A percentile compares a stretch with the other conserved stretches of the same genome.
phyloP scores from a whole-genome alignment of 306 rosid genomes.

The Sicyos baderoa region DNA sequence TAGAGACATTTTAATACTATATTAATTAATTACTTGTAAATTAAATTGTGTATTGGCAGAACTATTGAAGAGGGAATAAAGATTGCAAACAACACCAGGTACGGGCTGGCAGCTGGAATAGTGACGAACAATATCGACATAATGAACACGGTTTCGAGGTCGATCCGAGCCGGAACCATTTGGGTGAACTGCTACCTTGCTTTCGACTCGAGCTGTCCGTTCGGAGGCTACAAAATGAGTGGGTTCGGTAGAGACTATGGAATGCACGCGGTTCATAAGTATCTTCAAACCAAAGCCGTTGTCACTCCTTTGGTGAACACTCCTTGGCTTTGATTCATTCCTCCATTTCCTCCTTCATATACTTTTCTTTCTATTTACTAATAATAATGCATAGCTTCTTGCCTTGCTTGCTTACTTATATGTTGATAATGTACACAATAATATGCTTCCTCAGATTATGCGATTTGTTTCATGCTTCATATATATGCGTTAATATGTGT shows the following conservation, averaged over 20 bases:
- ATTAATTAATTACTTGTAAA: too few species aligned
- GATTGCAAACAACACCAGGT: slow-evolving; percentile 59
- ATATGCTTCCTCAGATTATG: too few species aligned
- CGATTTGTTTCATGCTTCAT: too few species aligned
- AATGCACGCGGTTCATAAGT: slow-evolving; percentile 45
- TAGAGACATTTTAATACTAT: too few species aligned
- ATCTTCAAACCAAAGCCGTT: slow-evolving; percentile 65
- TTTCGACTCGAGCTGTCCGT: slow-evolving; percentile 53
- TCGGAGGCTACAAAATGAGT: slow-evolving; percentile 74
- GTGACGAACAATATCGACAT: slow-evolving; percentile 55
- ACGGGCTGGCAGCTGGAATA: slow-evolving; percentile 80
- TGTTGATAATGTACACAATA: too few species aligned
- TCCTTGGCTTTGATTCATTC: slow-evolving; percentile 61
- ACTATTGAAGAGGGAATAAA: slow-evolving; percentile 65
- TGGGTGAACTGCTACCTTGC: slow-evolving; percentile 82
- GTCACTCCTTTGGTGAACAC: slow-evolving; percentile 69
- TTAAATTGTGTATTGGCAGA: slow-evolving; percentile 33
- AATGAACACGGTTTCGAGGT: slow-evolving; percentile 78
- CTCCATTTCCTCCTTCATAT: too few species aligned
- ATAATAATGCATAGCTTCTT: too few species aligned
- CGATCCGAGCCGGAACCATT: slow-evolving; percentile 60
- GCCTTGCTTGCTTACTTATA: too few species aligned
- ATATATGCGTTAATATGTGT: too few species aligned
- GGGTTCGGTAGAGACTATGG: slow-evolving; percentile 87
- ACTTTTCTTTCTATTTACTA: too few species aligned